These are phyloP conservation scores for Saccharomyces hybrid DNA, from an alignment of 1,139 yeast genomes.

Conservation along the genomic window DNA sequence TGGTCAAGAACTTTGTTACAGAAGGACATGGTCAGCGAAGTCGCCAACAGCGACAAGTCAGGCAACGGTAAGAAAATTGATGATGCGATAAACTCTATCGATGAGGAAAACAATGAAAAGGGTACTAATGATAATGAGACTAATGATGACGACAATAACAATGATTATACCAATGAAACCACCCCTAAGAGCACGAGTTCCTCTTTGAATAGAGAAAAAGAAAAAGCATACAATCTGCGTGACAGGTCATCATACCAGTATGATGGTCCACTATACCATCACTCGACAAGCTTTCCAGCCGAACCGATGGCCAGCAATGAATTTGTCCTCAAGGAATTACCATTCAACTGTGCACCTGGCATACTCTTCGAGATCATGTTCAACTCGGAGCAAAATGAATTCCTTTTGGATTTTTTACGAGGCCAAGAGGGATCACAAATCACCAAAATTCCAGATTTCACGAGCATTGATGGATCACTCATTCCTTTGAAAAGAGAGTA, in stretches of 20 bases:
- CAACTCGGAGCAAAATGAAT: constrained; percentile 58
- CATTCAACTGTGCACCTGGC: constrained; percentile 71
- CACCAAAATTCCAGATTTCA: constrained; percentile 42
- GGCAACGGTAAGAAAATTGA: constrained; percentile 16
- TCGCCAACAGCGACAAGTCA: constrained; percentile 21
- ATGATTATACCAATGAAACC: constrained; percentile 9
- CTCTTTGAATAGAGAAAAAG: background rate
- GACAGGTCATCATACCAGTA: constrained; percentile 21
- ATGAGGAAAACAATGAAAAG: constrained; percentile 4
- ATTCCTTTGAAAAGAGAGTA: background rate
- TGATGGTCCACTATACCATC: constrained; percentile 39
- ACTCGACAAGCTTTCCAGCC: constrained; percentile 38
- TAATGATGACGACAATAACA: constrained; percentile 22
- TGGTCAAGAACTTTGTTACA: constrained; percentile 37
- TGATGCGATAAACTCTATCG: background rate
- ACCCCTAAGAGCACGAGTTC: background rate
- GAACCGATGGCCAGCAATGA: constrained; percentile 53
- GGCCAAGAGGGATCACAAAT: constrained; percentile 68
- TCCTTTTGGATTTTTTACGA: constrained; percentile 46
- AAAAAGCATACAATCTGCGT: constrained; percentile 23
- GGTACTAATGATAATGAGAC: constrained; percentile 26
- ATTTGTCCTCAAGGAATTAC: constrained; percentile 42
- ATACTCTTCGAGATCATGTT: constrained; percentile 58
- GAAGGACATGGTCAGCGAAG: constrained; percentile 7
- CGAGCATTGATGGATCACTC: constrained; percentile 25